Base-by-base conservation (phyloP, 2,329 filamentous ascomycete species). In the Leptoxyphium fumago region DNA sequence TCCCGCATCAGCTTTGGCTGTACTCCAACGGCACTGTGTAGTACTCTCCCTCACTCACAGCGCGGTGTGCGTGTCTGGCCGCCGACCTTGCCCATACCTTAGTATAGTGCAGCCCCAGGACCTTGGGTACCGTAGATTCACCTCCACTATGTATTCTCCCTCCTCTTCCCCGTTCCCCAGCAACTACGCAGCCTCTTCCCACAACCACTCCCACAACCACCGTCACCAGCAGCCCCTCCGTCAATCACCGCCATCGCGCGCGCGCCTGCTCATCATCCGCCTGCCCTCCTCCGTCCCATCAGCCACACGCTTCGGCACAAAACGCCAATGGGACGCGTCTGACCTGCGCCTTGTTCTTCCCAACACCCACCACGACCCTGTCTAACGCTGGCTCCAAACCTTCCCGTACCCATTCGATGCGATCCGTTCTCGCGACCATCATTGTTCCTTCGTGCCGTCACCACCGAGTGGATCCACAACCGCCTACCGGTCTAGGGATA, bases 211-310 rank as follows among this genome's bases (percentile, higher is more conserved):
- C 44, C 29, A 43, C 42, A 57, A 94, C 88, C 87, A 94, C 54
- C 74, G 91, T 51, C 94, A 84, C 66, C 94, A 94, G 69, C 78
- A 88, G 57, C 94, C 94, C 66, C 86, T 48, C 42, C 46, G 26
- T 43, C 44, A 41, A 45, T 43, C 44, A 47, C 32, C 32, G n/a
- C 21, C 41, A 34, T 36, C 29, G 15, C 26, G 13, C 41, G n/a
- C 41, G 26, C 29, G 26, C 14, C 29, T 29, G 11, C 15, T 14
- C 10, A 38, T 17, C 28, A 15, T 29, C 6, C 14, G 13, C 41
- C 28, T 30, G 11, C 5, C 41, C 41, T 15, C n/a, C 41, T 29
- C 18, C 41, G n/a, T 14, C 32, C 21, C 21, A 26, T 26, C 21
- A 26, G 21, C 21, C 21, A 26, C 32, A 15, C 32, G 13, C 32